Percentiles rank a stretch among this genome's conserved stretches.
These are phyloP conservation scores for Fraxinus ornus DNA, from an alignment of 305 asterid species.

Conservation along the genomic window DNA sequence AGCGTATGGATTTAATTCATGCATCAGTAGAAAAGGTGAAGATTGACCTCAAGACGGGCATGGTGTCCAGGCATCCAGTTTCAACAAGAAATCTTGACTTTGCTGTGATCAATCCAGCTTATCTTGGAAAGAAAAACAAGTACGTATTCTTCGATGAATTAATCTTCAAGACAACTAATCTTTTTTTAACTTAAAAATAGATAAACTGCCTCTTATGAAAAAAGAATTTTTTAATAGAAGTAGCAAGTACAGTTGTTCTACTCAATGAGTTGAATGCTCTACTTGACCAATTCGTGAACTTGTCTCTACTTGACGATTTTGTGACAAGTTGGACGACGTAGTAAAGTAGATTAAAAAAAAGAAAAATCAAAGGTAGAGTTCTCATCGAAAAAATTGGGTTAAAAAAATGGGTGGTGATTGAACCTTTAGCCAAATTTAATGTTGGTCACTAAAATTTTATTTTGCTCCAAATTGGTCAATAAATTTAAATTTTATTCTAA, in stretches of 20 bases:
- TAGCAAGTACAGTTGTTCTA: not conserved
- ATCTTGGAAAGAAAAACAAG: conserved; percentile 38
- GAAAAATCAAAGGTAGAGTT: no score
- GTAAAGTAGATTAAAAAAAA: not conserved
- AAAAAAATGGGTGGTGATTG: no score
- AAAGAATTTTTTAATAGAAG: not conserved
- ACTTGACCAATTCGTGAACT: not conserved
- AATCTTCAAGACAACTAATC: not conserved
- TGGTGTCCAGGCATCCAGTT: conserved; percentile 43
- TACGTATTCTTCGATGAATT: conserved; percentile 11
- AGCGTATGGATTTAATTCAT: conserved; percentile 45
- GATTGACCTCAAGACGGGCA: conserved; percentile 36
- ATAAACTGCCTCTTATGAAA: not conserved
- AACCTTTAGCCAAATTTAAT: no score
- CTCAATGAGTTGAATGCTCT: not conserved
- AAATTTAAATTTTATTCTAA: no score
- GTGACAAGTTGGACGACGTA: not conserved
- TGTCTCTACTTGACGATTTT: not conserved
- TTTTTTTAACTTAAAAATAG: not conserved
- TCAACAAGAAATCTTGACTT: conserved; percentile 49
- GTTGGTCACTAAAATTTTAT: no score
- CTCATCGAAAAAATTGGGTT: no score
- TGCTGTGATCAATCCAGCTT: conserved; percentile 49
- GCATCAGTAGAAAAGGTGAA: conserved; percentile 44
- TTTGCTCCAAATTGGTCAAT: no score